Base-by-base conservation (phyloP, 176 grass and related monocot species). In the Juncus inflexus region DNA sequence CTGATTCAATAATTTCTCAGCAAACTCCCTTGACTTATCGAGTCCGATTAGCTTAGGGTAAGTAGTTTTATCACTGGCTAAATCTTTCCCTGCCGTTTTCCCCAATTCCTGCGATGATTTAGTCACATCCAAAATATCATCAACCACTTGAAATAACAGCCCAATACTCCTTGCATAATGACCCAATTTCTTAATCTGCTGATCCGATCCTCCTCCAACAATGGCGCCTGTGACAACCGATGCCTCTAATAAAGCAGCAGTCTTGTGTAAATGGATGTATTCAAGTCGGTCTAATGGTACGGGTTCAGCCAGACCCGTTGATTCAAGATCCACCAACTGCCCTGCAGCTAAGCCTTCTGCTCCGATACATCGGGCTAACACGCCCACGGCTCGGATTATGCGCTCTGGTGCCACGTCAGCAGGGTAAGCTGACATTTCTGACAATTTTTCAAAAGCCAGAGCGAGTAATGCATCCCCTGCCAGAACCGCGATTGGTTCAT, bases 191-290 rank as follows among this genome's bases (percentile, higher is more conserved):
- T 86, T 82, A 9, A 95, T 81, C 28, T 95, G 79, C 15, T 80
- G 76, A 9, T 95, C 77, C 0, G 86, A 83, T 19, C 69, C 90
- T 37, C 83, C 90, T 11, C 86, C 86, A 3, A 89, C 72, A 52
- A 89, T 89, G 11, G 90, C 86, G 14, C 86, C 90, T 4, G 82
- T 83, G 54, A 95, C 86, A 57, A 86, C 86, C 0, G 90, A 83
- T 15, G 82, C 90, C 79, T 95, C 85, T 3, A 95, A 85, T 61
- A 95, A 84, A 14, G 78, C 76, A 19, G 85, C 90, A 1, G 90
- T 95, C 74, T 95, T 95, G 82, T 95, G 86, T 40, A 95, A 75
- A 65, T 95, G 90, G 69, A 95, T 89, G 76, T 89, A 86, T 64
- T 95, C 86, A 0, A 95, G 90, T 16, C 58, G 82, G 12, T 95